Percentiles rank a stretch among this genome's conserved stretches.
Conservation (phyloP, 2,329 filamentous ascomycete species). For the Passalora sequoiae region DNA sequence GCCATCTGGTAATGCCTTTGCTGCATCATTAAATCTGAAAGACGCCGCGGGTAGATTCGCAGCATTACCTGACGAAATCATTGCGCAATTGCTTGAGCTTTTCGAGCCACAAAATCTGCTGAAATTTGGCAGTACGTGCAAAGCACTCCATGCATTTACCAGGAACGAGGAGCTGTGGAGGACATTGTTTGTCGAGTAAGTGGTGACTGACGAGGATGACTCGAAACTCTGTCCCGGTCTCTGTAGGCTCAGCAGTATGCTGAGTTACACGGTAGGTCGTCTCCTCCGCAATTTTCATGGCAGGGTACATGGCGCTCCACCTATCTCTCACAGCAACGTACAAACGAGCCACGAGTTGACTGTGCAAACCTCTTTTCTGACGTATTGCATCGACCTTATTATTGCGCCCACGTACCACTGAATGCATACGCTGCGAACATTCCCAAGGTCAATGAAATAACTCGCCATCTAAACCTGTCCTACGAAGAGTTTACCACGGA, state of each 20-base stretch:
- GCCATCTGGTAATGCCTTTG: constrained; percentile 78
- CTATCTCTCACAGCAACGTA: constrained; percentile 56
- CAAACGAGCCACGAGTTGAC: constrained; percentile 55
- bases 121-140: constrained; percentile 70
- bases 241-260: constrained; percentile 24
- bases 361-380: constrained; percentile 85
- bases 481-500: constrained; percentile 66
- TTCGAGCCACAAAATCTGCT: constrained; percentile 61
- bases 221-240: not conserved
- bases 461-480: constrained; percentile 62
- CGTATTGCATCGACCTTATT: constrained; percentile 81
- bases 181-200: constrained; percentile 76
- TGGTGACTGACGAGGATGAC: constrained; percentile 27
- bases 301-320: constrained; percentile 80
- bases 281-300: constrained; percentile 57
- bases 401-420: constrained; percentile 72
- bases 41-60: constrained; percentile 60
- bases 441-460: constrained; percentile 66
- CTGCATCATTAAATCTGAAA: constrained; percentile 62
- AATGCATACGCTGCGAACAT: constrained; percentile 64
- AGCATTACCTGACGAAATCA: constrained; percentile 71
- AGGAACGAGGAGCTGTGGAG: constrained; percentile 87
- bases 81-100: constrained; percentile 69
- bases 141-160: constrained; percentile 79
- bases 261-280: constrained; percentile 39